phyloP scores from a whole-genome alignment of 495 filamentous ascomycete genomes.

The Podospora pseudoanserina region DNA sequence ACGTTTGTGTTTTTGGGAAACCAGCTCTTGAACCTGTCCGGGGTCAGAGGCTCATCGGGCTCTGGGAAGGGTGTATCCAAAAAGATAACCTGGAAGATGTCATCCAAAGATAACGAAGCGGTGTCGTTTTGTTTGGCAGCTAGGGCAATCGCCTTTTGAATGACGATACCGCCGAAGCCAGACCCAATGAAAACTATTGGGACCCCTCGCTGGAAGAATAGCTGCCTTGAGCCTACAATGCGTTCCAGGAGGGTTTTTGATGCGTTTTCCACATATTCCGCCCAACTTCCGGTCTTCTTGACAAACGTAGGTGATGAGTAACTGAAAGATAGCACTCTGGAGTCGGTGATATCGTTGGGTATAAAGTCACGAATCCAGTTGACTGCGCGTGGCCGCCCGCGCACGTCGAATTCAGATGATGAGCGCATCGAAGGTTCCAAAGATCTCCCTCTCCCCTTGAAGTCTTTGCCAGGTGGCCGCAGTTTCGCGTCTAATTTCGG shows the following conservation, averaged over 20 bases:
- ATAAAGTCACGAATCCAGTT: conserved; percentile 18
- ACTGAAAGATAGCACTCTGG: conserved; percentile 13
- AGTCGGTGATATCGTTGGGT: conserved; percentile 6
- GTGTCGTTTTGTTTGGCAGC: not conserved
- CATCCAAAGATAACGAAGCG: not conserved
- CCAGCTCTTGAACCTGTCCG: not conserved
- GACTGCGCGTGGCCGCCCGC: conserved; percentile 4
- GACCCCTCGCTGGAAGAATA: not conserved
- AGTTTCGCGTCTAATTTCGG: not conserved
- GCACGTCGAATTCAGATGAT: not conserved
- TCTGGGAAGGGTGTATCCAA: not conserved
- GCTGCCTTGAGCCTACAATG: not conserved
- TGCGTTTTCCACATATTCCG: not conserved
- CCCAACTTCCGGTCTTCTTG: not conserved
- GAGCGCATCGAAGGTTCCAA: not conserved
- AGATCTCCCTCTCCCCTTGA: not conserved
- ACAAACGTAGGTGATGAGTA: conserved; percentile 5
- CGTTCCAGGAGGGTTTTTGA: not conserved
- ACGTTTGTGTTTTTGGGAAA: conserved; percentile 18
- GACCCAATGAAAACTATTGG: not conserved
- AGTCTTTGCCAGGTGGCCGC: not conserved
- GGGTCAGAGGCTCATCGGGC: not conserved
- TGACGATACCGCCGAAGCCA: not conserved
- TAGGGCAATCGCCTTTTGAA: not conserved
- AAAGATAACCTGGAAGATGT: not conserved